A percentile compares a stretch with the other conserved stretches of the same genome.
phyloP scores from a whole-genome alignment of 208 protist species.

The Acanthamoeba rhysodes region DNA sequence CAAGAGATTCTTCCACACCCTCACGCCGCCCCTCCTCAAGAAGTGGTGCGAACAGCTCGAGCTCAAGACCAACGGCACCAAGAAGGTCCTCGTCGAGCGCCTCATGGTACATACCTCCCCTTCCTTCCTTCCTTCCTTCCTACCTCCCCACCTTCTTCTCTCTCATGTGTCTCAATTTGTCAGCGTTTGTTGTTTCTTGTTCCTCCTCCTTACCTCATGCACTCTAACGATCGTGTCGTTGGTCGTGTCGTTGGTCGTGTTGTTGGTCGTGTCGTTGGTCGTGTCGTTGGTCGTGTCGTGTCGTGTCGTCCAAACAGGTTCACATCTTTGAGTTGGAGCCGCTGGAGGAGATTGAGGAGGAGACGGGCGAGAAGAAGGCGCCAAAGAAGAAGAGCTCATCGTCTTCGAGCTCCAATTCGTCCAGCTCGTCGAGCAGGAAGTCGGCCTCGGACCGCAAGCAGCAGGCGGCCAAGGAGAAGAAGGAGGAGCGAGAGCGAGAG shows the following conservation, averaged over 20 bases:
- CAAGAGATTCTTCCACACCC: constrained; percentile 62
- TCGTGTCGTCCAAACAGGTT: background rate
- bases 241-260: too few relatives aligned
- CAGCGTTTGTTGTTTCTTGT: background rate
- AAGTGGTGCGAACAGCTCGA: constrained; percentile 13
- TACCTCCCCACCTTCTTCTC: background rate
- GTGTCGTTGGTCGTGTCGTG: too few relatives aligned
- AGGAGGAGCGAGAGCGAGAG: background rate
- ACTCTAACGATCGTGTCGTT: too few relatives aligned
- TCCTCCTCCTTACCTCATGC: too few relatives aligned
- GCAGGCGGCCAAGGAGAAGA: background rate
- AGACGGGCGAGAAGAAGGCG: background rate
- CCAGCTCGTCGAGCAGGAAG: background rate
- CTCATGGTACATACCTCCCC: background rate
- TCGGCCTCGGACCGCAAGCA: background rate
- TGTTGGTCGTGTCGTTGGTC: too few relatives aligned
- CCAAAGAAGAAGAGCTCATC: constrained; percentile 28
- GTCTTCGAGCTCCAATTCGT: background rate
- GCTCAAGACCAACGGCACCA: constrained; percentile 13
- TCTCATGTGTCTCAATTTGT: background rate
- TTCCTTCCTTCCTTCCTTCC: background rate
- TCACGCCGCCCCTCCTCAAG: constrained; percentile 12
- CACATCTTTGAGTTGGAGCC: constrained; percentile 58
- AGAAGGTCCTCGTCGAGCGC: constrained; percentile 58
- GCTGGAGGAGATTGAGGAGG: constrained; percentile 2